These are phyloP conservation scores for Fusarium irregulare DNA, from an alignment of 2,329 filamentous ascomycete genomes.

Conservation along the genomic window DNA sequence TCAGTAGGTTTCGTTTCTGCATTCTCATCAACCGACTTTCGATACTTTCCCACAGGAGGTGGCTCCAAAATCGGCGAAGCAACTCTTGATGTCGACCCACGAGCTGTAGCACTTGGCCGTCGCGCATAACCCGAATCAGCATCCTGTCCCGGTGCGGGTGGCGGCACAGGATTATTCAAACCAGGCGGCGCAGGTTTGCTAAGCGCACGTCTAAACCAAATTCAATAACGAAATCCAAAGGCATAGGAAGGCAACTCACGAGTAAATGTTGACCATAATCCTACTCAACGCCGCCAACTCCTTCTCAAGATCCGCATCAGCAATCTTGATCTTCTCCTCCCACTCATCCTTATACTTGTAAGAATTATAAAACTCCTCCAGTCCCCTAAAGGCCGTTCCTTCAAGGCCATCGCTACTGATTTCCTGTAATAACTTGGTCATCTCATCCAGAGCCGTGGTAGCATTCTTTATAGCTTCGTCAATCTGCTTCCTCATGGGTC, in stretches of 20 bases:
- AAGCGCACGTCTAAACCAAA: constrained; percentile 40
- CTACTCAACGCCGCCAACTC: constrained; percentile 45
- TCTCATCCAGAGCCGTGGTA: constrained; percentile 41
- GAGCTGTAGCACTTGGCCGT: neutral
- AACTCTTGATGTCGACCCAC: neutral
- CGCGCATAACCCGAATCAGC: neutral
- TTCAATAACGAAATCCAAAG: constrained; percentile 4
- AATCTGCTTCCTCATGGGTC: constrained; percentile 46
- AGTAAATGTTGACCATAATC: constrained; percentile 51
- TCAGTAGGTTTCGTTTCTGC: neutral
- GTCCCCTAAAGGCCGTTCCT: constrained; percentile 34
- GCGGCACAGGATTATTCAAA: constrained; percentile 20
- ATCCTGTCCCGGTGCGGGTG: constrained; percentile 20
- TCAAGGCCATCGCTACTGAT: constrained; percentile 42
- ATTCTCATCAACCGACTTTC: neutral
- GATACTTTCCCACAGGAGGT: constrained; percentile 15
- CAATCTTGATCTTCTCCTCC: constrained; percentile 48
- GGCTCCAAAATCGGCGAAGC: constrained; percentile 24
- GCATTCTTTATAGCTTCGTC: constrained; percentile 45
- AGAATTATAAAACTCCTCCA: constrained; percentile 50
- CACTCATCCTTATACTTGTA: constrained; percentile 50
- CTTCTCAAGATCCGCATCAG: constrained; percentile 47
- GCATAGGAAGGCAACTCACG: constrained; percentile 36
- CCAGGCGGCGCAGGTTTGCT: constrained; percentile 46
- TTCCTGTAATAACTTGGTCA: constrained; percentile 49